Conservation (phyloP, 345 rosid species). For the Nasturtium officinale region DNA sequence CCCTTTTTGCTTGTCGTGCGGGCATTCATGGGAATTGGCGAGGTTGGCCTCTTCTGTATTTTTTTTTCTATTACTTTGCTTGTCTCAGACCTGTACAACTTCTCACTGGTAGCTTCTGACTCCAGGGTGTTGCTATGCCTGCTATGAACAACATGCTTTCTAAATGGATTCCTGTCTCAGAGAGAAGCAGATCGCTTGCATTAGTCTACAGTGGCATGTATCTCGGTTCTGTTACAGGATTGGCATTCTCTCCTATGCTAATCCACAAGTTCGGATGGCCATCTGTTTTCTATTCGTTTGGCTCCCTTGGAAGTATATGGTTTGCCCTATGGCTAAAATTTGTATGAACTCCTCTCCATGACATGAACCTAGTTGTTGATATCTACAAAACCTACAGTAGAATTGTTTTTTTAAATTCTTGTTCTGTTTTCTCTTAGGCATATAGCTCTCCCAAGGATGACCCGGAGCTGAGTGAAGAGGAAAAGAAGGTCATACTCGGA, state of each 20-base stretch:
- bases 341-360: constrained; percentile 49
- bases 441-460: constrained; percentile 87
- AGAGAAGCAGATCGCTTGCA: constrained; percentile 97
- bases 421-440: constrained; percentile 59
- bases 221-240: constrained; percentile 94
- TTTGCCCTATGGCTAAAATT: constrained; percentile 72
- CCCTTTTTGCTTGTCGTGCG: constrained; percentile 87
- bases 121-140: constrained; percentile 99
- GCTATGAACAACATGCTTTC: constrained; percentile 98
- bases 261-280: constrained; percentile 94
- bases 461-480: constrained; percentile 66
- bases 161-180: constrained; percentile 97
- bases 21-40: constrained; percentile 96
- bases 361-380: constrained; percentile 14
- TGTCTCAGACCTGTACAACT: constrained; percentile 13
- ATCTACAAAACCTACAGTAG: constrained; percentile 20
- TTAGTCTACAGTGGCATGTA: constrained; percentile 97
- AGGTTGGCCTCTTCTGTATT: constrained; percentile 56
- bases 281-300: constrained; percentile 92
- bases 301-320: constrained; percentile 95
- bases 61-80: background rate
- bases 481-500: constrained; percentile 66
- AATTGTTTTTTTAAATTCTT: constrained; percentile 18
- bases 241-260: constrained; percentile 79
- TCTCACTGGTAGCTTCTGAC: constrained; percentile 39